These are phyloP conservation scores for Phyllosticta citribraziliensis DNA, from an alignment of 2,329 filamentous ascomycete genomes.

Conservation along the genomic window DNA sequence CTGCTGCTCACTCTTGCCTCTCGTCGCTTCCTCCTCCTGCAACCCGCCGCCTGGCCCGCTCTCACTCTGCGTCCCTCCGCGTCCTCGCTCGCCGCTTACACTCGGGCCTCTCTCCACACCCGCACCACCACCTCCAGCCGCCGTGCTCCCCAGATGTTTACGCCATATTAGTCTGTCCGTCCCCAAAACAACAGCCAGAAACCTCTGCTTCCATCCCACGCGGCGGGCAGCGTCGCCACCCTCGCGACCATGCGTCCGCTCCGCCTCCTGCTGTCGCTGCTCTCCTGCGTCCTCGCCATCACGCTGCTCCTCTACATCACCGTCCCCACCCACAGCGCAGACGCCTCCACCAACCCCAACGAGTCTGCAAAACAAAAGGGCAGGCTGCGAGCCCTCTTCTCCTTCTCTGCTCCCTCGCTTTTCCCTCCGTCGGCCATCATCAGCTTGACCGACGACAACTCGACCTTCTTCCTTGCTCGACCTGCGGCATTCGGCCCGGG, in stretches of 20 bases:
- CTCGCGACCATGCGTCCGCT: constrained; percentile 26
- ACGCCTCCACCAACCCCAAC: constrained; percentile 10
- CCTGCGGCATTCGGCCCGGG: constrained; percentile 87
- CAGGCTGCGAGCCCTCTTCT: constrained; percentile 34
- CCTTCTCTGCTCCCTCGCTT: constrained; percentile 56
- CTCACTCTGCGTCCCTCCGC: neutral
- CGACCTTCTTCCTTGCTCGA: constrained; percentile 87
- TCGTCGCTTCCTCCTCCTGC: neutral
- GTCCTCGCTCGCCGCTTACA: neutral
- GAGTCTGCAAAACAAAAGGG: constrained; percentile 20
- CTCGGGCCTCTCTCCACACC: constrained; percentile 1
- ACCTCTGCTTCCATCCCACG: neutral
- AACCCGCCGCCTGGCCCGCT: neutral
- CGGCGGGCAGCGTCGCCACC: constrained; percentile 2
- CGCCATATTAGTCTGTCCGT: constrained; percentile 1
- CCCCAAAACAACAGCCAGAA: neutral
- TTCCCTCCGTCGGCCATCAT: constrained; percentile 95
- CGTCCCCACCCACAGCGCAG: constrained; percentile 14
- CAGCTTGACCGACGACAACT: constrained; percentile 94
- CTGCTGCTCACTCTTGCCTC: neutral
- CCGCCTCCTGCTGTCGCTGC: constrained; percentile 33
- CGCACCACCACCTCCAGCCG: neutral
- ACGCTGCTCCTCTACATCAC: constrained; percentile 34
- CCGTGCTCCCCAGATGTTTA: constrained; percentile 6
- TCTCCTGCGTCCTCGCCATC: constrained; percentile 33